Evolutionary conservation across 2,329 filamentous ascomycete species (phyloP).

Genomic region (Colletotrichum tropicicola): DNA sequence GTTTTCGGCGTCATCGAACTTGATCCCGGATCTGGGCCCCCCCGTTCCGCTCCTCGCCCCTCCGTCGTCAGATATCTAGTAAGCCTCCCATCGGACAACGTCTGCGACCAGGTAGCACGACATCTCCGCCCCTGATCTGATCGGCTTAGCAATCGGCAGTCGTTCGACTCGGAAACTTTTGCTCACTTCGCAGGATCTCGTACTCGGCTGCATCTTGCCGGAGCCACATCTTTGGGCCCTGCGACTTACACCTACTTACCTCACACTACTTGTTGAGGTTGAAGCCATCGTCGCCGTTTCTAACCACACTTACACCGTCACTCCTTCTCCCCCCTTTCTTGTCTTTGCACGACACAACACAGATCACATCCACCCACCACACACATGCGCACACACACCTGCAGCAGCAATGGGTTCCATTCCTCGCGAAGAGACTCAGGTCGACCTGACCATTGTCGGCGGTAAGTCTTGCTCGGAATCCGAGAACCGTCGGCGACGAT

Average conservation of each 20-base stretch:
- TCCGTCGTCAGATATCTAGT: conserved; percentile 6
- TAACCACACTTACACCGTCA: too few species aligned
- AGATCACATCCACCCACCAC: background rate
- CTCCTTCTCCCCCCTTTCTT: background rate
- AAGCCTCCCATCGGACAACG: conserved; percentile 1
- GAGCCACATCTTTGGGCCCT: conserved; percentile 3
- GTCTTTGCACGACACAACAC: too few species aligned
- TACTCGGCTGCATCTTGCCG: background rate
- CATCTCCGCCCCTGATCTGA: background rate
- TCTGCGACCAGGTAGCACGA: background rate
- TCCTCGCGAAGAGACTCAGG: conserved; percentile 26
- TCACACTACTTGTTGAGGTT: too few species aligned
- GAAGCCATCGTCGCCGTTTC: too few species aligned
- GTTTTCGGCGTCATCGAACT: conserved; percentile 1
- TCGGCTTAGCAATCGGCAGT: conserved; percentile 12
- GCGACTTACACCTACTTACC: too few species aligned
- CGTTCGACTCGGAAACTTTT: background rate
- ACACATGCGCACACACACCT: background rate
- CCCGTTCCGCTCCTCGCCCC: background rate
- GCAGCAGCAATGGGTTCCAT: conserved; percentile 28
- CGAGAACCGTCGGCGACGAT: conserved; percentile 6
- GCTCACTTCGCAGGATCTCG: background rate
- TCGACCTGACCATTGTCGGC: conserved; percentile 48
- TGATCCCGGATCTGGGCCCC: background rate
- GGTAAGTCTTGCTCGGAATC: conserved; percentile 35